Base-by-base conservation (phyloP, 2,329 filamentous ascomycete genomes). In the Zymoseptoria passerinii region DNA sequence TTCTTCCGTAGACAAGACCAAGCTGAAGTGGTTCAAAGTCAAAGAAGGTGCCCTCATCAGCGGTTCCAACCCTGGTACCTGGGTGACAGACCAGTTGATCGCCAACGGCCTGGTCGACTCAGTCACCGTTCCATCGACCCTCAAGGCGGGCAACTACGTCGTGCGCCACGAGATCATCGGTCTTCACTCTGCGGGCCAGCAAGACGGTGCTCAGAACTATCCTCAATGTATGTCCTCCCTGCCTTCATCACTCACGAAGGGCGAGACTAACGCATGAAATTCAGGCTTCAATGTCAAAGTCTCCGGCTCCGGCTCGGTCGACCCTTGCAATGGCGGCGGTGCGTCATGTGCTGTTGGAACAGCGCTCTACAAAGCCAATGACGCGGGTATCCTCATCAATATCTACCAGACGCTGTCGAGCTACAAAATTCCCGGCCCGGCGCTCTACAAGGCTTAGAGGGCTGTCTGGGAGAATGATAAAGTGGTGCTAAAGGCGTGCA, bases 21-120 rank as follows among this genome's bases (percentile, higher is more conserved):
- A 73, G 4, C 77, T 86, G 28, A 71, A 80, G 63, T 87, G 81
- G 72, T 82, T 85, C 78, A 88, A 88, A 78, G 85, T 87, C 59
- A 78, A 80, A 48, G 78, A 78, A 57, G 75, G 71, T 35, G 85
- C 84, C 58, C 77, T 83, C 62, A 73, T 80, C 60, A 68, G 74
- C 61, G 63, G 57, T 8, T 49, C 53, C 29, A 69, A 71, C 40
- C 74, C 78, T 0, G 78, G 79, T 44, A 72, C 69, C 49, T 87
- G 83, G 83, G 83, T 80, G 52, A 72, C 80, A 9, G 81, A 84
- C 62, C 68, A 77, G 58, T 70, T 82, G 61, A 75, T 81, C 56
- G 72, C 75, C 53, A 77, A 76, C 67, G 74, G 75, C 61, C 73
- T 77, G 53, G 74, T 74, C 53, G 79, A 80, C 44, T 70, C 72